Evolutionary conservation across 1,284 basidiomycete species (phyloP).

Genomic region (Ceratobasidium sp.): DNA sequence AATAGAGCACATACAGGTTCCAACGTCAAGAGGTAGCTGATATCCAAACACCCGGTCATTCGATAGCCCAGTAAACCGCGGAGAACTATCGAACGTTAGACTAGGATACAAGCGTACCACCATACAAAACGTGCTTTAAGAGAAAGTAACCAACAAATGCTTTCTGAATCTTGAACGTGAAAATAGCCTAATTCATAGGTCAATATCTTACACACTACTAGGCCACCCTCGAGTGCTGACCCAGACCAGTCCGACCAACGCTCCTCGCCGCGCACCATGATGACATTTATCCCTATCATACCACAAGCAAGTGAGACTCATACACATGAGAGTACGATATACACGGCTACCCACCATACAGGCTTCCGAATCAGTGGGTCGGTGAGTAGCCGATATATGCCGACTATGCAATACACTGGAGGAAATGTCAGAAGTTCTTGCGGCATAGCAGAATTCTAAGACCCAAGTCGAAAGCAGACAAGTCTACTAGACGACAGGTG

Average conservation of each 20-base stretch:
- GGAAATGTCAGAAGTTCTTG: constrained; percentile 72
- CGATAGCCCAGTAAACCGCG: constrained; percentile 74
- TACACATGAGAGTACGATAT: neutral
- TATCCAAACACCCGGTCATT: constrained; percentile 75
- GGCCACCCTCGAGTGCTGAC: constrained; percentile 59
- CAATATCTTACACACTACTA: neutral
- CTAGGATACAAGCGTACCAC: neutral
- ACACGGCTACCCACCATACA: constrained; percentile 66
- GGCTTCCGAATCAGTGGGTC: constrained; percentile 75
- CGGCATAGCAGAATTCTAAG: constrained; percentile 30
- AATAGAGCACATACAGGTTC: constrained; percentile 68
- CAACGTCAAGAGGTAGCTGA: constrained; percentile 72
- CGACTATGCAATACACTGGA: constrained; percentile 81
- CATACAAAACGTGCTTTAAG: constrained; percentile 65
- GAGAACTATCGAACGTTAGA: constrained; percentile 63
- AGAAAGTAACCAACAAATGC: constrained; percentile 74
- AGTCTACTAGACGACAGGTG: neutral
- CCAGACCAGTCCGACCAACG: constrained; percentile 75
- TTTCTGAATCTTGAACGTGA: constrained; percentile 76
- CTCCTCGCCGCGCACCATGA: constrained; percentile 74
- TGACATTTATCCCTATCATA: constrained; percentile 70
- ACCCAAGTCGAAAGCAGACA: neutral
- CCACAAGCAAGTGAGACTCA: neutral
- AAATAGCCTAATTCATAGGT: constrained; percentile 62
- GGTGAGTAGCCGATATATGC: constrained; percentile 77